phyloP scores from a whole-genome alignment of 805 yeast species.

The Sugiyamaella boreocaroliniensis region DNA sequence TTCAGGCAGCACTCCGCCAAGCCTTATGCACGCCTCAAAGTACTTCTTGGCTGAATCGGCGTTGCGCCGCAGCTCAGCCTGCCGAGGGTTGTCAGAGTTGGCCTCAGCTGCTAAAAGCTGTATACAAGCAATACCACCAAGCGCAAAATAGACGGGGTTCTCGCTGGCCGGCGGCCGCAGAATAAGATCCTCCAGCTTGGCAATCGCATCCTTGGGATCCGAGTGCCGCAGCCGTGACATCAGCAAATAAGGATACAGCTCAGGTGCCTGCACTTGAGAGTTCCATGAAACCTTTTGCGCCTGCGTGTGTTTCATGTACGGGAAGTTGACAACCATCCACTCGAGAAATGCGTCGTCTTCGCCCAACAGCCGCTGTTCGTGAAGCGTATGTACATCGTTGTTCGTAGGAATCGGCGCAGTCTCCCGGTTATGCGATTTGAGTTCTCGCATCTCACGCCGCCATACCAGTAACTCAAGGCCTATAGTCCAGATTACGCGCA shows the following conservation, averaged over 20 bases:
- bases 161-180: slow-evolving; percentile 18
- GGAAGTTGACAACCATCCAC: slow-evolving; percentile 21
- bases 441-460: slow-evolving; percentile 13
- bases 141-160: slow-evolving; percentile 16
- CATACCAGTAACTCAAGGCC: slow-evolving; percentile 19
- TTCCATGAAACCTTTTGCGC: slow-evolving; percentile 1
- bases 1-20: slow-evolving; percentile 19
- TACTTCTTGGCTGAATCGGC: slow-evolving; percentile 10
- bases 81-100: not conserved
- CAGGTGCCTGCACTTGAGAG: slow-evolving; percentile 9
- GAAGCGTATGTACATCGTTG: slow-evolving; percentile 10
- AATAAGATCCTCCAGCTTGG: slow-evolving; percentile 17
- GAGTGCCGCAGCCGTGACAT: slow-evolving; percentile 14
- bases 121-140: slow-evolving; percentile 20
- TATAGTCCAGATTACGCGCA: slow-evolving; percentile 19
- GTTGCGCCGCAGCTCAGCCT: not conserved
- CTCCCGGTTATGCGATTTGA: not conserved
- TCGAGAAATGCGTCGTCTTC: slow-evolving; percentile 21
- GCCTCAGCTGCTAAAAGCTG: slow-evolving; percentile 13
- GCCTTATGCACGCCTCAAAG: slow-evolving; percentile 14
- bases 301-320: slow-evolving; percentile 1
- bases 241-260: slow-evolving; percentile 5
- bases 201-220: slow-evolving; percentile 16
- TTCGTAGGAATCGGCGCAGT: slow-evolving; percentile 1
- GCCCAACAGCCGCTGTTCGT: not conserved